Conservation (phyloP, 345 rosid genomes). For the Eucalyptus globulus region DNA sequence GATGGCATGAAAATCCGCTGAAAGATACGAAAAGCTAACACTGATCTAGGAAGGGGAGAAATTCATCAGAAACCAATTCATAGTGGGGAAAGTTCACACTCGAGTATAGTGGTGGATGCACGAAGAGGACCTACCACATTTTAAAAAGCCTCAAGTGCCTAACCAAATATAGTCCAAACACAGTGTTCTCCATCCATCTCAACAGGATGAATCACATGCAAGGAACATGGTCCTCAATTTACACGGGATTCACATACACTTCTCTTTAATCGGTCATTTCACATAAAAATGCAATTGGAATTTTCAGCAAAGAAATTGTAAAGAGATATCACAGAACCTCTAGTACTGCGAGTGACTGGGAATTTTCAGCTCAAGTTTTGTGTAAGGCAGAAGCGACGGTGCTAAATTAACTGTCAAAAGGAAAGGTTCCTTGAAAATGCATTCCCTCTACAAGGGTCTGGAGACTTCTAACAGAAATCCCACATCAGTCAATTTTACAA, state of each 20-base stretch:
- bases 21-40: background rate
- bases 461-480: background rate
- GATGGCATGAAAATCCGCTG: background rate
- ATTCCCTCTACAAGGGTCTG: background rate
- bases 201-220: background rate
- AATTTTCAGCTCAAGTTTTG: background rate
- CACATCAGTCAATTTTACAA: background rate
- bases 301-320: background rate
- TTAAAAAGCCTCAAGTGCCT: background rate
- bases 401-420: background rate
- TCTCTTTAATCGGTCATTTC: background rate
- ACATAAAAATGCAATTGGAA: background rate
- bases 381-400: background rate
- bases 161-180: background rate
- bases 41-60: background rate
- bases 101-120: background rate
- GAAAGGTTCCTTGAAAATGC: background rate
- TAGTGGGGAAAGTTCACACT: background rate
- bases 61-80: background rate
- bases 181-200: background rate
- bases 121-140: background rate
- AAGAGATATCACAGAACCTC: background rate
- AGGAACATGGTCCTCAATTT: background rate
- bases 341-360: background rate
- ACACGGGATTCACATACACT: background rate